Evolutionary conservation across 257 asterid species (phyloP), one percentile per base, ranked within the genome.

Genomic region (Capsicum chinense): DNA sequence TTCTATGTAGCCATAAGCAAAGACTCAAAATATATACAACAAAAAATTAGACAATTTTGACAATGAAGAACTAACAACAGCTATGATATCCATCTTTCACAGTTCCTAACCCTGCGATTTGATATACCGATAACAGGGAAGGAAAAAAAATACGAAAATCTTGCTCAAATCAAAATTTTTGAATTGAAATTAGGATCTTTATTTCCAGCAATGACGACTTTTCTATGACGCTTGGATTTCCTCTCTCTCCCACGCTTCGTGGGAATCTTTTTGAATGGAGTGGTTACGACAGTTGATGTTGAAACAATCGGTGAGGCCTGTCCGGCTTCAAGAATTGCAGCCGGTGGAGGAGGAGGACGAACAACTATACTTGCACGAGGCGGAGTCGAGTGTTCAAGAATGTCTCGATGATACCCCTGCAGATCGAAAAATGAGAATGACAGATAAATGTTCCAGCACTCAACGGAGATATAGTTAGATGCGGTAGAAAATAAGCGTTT

Each of bases 381-480:
- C 3, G 92, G 92, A 19, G 91, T 90, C 9, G 94, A 90, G 79
- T 83, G 91, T 87, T 90, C 97, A 6, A 94, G 92, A 85, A 93
- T 67, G 74, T 93, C 96, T 88, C 97, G 85, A 83, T 95, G 99
- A 87, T 95, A 95, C 81, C 97, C 98, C 99, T 95, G 93, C 50
- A 47, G n/a, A 76, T 58, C 11, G 17, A 12, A 79, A 52, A 2
- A 3, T 26, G 13, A 52, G 52, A 52, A 52, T 17, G 57, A 47
- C 79, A 44, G 57, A 67, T 15, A 16, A 42, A 16, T 17, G 15
- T 1, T 42, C 13, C 2, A 8, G 13, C 8, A 69, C 3, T 16
- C 9, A 42, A 42, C 4, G 9, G 21, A 4, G 56, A 70, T 14
- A 42, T 33, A 69, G 56, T 13, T 67, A 8, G 76, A 14, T 35